These are phyloP conservation scores for Dimocarpus longan DNA, from an alignment of 345 rosid genomes.

Conservation along the genomic window DNA sequence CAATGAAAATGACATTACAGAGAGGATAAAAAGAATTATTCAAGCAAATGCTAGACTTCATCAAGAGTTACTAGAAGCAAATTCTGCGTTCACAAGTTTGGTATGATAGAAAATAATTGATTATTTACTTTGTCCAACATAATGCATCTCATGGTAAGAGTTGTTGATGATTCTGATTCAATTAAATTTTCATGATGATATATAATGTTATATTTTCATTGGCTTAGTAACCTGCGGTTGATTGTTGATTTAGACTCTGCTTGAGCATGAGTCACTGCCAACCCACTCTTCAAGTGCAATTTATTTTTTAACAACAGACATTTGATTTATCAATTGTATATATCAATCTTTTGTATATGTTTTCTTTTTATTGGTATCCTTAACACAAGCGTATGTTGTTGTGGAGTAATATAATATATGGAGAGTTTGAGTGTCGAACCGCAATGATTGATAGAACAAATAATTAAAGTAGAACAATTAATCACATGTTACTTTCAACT, in stretches of 20 bases:
- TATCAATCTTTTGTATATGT: too few species aligned
- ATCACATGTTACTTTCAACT: not conserved
- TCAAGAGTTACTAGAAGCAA: conserved; percentile 55
- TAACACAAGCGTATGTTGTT: too few species aligned
- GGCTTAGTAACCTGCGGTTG: not conserved
- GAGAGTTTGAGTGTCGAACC: too few species aligned
- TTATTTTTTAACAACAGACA: too few species aligned
- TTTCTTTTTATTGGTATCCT: not conserved
- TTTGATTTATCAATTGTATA: too few species aligned
- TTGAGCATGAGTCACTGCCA: too few species aligned
- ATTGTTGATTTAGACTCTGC: too few species aligned
- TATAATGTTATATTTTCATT: not conserved
- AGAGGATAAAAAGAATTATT: conserved; percentile 74
- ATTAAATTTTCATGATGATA: not conserved
- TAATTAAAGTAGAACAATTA: too few species aligned
- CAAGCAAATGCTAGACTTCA: conserved; percentile 65
- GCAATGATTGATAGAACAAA: too few species aligned
- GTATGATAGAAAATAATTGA: conserved; percentile 34
- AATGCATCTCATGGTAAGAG: not conserved
- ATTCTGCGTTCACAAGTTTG: conserved; percentile 43
- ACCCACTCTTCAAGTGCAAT: too few species aligned
- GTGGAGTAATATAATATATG: too few species aligned
- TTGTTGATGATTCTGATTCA: not conserved
- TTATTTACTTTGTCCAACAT: not conserved
- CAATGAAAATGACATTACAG: conserved; percentile 91